Evolutionary conservation across 169 alveolate species (phyloP).

Genomic region (Plasmodium gonderi): DNA sequence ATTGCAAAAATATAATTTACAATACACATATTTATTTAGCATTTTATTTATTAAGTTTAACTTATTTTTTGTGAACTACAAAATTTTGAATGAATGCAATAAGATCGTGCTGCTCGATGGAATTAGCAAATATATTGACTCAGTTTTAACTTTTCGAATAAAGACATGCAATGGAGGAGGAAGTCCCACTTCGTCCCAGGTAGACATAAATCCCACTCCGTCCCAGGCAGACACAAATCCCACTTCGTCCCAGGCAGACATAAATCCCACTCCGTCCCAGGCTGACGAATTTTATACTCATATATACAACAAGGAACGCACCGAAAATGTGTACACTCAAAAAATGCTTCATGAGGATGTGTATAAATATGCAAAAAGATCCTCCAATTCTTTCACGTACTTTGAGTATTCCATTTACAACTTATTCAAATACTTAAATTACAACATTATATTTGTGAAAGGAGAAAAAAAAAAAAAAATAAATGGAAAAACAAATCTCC

Average conservation of each 20-base stretch:
- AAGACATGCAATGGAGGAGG: neutral
- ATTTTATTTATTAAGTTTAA: constrained; percentile 60
- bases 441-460: neutral
- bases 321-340: constrained; percentile 1
- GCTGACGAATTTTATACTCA: constrained; percentile 23
- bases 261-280: neutral
- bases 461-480: neutral
- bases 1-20: constrained; percentile 75
- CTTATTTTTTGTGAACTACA: constrained; percentile 24
- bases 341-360: neutral
- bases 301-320: constrained; percentile 25
- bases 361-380: constrained; percentile 6
- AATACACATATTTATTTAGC: constrained; percentile 43
- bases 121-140: constrained; percentile 30
- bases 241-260: neutral
- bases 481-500: neutral
- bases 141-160: constrained; percentile 34
- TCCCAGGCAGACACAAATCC: neutral
- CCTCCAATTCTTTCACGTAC: constrained; percentile 17
- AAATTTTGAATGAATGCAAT: constrained; percentile 30
- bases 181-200: neutral
- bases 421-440: constrained; percentile 16
- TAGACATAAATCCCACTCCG: neutral
- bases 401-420: constrained; percentile 16
- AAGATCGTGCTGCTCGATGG: constrained; percentile 2